Conservation (phyloP, 1,284 basidiomycete genomes). For the Pseudozyma tsukubaensis region DNA sequence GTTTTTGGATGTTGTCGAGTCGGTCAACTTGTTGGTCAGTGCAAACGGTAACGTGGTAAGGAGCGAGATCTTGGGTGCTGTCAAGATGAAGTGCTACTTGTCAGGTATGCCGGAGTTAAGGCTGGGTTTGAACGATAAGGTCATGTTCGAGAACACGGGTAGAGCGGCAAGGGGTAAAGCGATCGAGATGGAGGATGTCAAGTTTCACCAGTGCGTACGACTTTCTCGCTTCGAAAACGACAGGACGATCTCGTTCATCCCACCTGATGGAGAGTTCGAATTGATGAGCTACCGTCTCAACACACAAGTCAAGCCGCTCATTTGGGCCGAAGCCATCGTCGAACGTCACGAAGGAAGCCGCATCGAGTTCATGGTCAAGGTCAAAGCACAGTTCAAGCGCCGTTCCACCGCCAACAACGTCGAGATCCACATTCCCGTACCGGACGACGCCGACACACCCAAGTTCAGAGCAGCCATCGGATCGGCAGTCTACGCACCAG, state of each 20-base stretch:
- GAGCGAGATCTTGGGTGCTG: constrained; percentile 94
- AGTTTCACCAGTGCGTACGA: constrained; percentile 99
- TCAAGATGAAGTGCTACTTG: constrained; percentile 99
- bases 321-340: constrained; percentile 97
- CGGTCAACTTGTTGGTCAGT: constrained; percentile 95
- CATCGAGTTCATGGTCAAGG: constrained; percentile 98
- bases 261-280: constrained; percentile 98
- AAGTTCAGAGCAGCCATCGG: constrained; percentile 78
- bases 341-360: constrained; percentile 92
- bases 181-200: constrained; percentile 99
- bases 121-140: constrained; percentile 97
- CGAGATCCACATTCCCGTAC: constrained; percentile 96
- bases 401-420: constrained; percentile 97
- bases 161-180: constrained; percentile 94
- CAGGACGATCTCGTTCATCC: constrained; percentile 98
- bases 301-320: constrained; percentile 94
- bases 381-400: constrained; percentile 97
- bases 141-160: constrained; percentile 98
- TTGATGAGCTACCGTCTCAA: constrained; percentile 96
- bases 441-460: constrained; percentile 97
- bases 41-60: constrained; percentile 96
- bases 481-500: constrained; percentile 66
- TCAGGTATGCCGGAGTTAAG: constrained; percentile 98
- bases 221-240: constrained; percentile 99
- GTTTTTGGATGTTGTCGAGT: constrained; percentile 98